Evolutionary conservation across 441 rosid species (phyloP).

Genomic region (Kokia cookei): DNA sequence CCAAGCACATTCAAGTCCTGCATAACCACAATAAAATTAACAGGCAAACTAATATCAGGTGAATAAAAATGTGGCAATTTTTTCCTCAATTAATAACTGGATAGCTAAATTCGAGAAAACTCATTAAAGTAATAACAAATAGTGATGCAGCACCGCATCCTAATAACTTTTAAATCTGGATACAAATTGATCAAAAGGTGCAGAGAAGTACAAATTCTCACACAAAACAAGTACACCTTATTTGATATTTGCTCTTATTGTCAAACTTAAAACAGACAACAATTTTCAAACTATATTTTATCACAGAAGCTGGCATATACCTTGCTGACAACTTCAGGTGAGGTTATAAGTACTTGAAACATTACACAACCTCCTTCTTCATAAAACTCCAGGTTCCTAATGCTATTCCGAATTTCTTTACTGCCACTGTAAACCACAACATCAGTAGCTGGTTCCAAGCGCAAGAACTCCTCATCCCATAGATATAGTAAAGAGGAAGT

Average conservation of each 20-base stretch:
- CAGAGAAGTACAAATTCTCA: background rate
- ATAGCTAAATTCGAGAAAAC: background rate
- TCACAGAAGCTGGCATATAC: conserved; percentile 22
- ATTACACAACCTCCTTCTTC: conserved; percentile 35
- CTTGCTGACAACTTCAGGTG: conserved; percentile 46
- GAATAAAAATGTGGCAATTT: background rate
- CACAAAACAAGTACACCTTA: background rate
- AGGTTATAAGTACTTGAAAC: conserved; percentile 47
- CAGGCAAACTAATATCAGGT: background rate
- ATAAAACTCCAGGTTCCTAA: conserved; percentile 37
- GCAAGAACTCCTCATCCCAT: conserved; percentile 50
- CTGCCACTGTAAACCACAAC: conserved; percentile 44
- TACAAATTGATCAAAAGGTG: background rate
- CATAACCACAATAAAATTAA: conserved; percentile 18
- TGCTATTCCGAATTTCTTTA: conserved; percentile 29
- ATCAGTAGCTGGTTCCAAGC: conserved; percentile 29
- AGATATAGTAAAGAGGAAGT: conserved; percentile 29
- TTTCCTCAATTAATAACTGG: background rate
- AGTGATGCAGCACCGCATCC: background rate
- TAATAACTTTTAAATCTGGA: background rate
- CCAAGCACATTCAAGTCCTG: conserved; percentile 42
- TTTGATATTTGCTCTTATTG: background rate
- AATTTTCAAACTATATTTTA: background rate
- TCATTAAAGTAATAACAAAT: background rate
- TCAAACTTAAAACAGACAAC: background rate